Evolutionary conservation across 495 filamentous ascomycete genomes (phyloP), one percentile per base, ranked within the genome.

Genomic region (Talaromyces adpressus): DNA sequence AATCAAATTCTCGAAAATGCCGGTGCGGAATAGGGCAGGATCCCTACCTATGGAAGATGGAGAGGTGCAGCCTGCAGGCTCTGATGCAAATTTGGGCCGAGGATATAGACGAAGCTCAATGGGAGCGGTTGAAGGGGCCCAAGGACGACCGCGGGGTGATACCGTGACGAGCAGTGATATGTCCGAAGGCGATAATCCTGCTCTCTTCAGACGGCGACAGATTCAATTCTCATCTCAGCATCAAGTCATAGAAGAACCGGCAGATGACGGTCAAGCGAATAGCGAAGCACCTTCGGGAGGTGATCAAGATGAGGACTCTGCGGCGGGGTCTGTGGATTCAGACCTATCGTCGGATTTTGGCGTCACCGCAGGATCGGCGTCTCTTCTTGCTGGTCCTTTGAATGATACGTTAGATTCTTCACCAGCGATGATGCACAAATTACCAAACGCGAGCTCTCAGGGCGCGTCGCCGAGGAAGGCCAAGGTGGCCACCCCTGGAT

Each of bases 1-100:
- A 69, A 96, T 98, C 71, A 92, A 92, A 70, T 98, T 98, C 68
- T 82, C 88, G 32, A 97, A 97, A 72, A 90, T 97, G 88, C 93
- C 94, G 1, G 79, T 96, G n/a, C 84, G 93, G 20, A 88, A 81
- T 62, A 86, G 95, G 59, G 88, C 91, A 52, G 93, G 90, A 23
- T 96, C 92, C 1, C 96, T 93, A 39, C 93, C 93, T 14, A 88
- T 91, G 39, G 90, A 84, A 36, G 78, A 78, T 64, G 81, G 85
- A 57, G 77, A 84, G 18, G 77, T 83, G 69, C 72, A 84, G 29
- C 82, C 81, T n/a, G 81, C 82, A 5, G 81, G 83, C 5, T 81
- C 82, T 4, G 71, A 79, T 53, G 82, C 81, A 4, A 77, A 76
- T 6, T 73, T 79, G 59, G 77, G 76, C 22, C 76, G 70, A 29